A percentile compares a stretch with the other conserved stretches of the same genome.
Evolutionary conservation across 768 basidiomycete species (phyloP).

Genomic region (Boletellus sp.): DNA sequence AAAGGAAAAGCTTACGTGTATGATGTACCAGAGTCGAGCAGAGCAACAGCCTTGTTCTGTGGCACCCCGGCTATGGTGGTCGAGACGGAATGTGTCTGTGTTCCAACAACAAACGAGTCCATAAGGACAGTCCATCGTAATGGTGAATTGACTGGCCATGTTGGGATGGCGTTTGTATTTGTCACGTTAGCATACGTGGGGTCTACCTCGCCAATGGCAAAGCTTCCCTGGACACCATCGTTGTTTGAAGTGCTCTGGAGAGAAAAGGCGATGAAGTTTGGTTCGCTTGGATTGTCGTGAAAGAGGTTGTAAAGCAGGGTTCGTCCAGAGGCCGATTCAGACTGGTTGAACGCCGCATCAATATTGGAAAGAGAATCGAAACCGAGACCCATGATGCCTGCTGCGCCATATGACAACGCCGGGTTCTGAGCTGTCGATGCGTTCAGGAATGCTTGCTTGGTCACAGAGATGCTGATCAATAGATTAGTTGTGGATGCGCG

Average conservation of each 20-base stretch:
- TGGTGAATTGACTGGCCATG: conserved; percentile 65
- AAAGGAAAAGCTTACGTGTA: conserved; percentile 53
- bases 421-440: conserved; percentile 65
- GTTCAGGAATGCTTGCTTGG: conserved; percentile 71
- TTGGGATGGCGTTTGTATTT: conserved; percentile 58
- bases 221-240: conserved; percentile 60
- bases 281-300: conserved; percentile 58
- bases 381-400: conserved; percentile 73
- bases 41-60: conserved; percentile 64
- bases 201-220: conserved; percentile 74
- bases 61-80: conserved; percentile 57
- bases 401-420: conserved; percentile 64
- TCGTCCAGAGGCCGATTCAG: conserved; percentile 58
- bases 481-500: conserved; percentile 6
- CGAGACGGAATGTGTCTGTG: conserved; percentile 47
- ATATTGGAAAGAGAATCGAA: conserved; percentile 75
- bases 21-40: conserved; percentile 81
- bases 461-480: conserved; percentile 49
- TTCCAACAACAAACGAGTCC: conserved; percentile 65
- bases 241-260: conserved; percentile 57
- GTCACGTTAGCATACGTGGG: conserved; percentile 57
- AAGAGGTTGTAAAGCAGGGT: conserved; percentile 77
- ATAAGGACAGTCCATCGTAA: conserved; percentile 74
- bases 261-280: conserved; percentile 79
- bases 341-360: conserved; percentile 55